Base-by-base conservation (phyloP, 2,329 filamentous ascomycete species). In the Alternaria ethzedia region DNA sequence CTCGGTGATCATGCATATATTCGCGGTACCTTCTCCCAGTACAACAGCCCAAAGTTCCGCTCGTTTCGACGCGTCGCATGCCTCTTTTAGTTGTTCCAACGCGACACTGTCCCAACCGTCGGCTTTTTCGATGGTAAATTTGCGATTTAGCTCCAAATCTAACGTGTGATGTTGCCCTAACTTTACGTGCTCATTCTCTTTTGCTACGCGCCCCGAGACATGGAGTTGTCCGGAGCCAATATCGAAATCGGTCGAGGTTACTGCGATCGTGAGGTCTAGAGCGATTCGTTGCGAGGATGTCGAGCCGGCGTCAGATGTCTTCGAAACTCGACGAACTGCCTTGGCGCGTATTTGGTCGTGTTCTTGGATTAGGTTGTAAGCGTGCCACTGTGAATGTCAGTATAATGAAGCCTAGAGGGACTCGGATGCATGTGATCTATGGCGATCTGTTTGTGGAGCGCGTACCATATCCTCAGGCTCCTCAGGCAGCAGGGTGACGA, bases 41-140 rank as follows among this genome's bases (percentile, higher is more conserved):
- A 98, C 92, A 1, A 98, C 90, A 0, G 96, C 95, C 59, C 94
- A 93, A 17, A 97, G 86, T 65, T 95, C 91, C 1, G 93, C 94
- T 65, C 91, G 89, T 74, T 90, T 90, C 68, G 93, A 90, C 70
- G 92, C 89, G 71, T 92, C 90, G 13, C 95, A 86, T 1, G 94
- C 91, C 78, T 97, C 93, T 60, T 87, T 85, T 11, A 99, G 86
- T 49, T 92, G 90, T 63, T 92, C 89, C 51, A 91, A 83, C 4
- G 94, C 92, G 11, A 99, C 89, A 70, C 91, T 94, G 80, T 99
- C 96, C 96, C 96, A 99, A 45, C 94, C 87, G 77, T 82, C 70
- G 57, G 76, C 90, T 82, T 98, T 98, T 82, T 94, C 91, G 8
- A 99, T 79, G 7, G 92, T 95, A 73, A 98, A 98, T 54, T 94